These are phyloP conservation scores for Paraphaeosphaeria minitans DNA, from an alignment of 2,329 filamentous ascomycete species.

Conservation along the genomic window DNA sequence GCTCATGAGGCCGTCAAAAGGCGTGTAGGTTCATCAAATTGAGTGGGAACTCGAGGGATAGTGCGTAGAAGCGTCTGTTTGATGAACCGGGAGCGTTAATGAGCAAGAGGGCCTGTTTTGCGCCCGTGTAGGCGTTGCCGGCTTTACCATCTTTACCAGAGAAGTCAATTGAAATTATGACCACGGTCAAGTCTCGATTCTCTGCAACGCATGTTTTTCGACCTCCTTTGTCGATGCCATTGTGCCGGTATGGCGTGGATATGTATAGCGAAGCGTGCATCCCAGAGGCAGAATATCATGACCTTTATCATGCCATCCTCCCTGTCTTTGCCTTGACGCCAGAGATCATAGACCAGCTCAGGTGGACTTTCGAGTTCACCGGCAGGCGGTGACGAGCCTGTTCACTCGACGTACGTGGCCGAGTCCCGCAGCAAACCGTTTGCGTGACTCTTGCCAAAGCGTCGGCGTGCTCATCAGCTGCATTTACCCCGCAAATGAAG, in stretches of 20 bases:
- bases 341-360: neutral
- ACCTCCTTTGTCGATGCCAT: neutral
- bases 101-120: no score
- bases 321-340: neutral
- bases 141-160: no score
- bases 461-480: neutral
- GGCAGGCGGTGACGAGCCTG: neutral
- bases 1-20: neutral
- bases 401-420: neutral
- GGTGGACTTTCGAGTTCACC: neutral
- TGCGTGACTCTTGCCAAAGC: neutral
- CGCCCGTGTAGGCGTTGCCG: no score
- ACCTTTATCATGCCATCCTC: neutral
- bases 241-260: neutral
- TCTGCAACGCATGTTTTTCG: neutral
- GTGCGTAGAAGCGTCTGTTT: no score
- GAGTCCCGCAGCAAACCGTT: neutral
- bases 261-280: neutral
- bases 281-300: neutral
- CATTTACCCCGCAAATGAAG: neutral
- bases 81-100: no score
- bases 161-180: neutral
- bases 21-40: no score
- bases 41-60: neutral
- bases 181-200: neutral